Percentiles rank a stretch among this genome's conserved stretches.
These are phyloP conservation scores for Botrytis sinoallii DNA, from an alignment of 2,329 filamentous ascomycete species.

Conservation along the genomic window DNA sequence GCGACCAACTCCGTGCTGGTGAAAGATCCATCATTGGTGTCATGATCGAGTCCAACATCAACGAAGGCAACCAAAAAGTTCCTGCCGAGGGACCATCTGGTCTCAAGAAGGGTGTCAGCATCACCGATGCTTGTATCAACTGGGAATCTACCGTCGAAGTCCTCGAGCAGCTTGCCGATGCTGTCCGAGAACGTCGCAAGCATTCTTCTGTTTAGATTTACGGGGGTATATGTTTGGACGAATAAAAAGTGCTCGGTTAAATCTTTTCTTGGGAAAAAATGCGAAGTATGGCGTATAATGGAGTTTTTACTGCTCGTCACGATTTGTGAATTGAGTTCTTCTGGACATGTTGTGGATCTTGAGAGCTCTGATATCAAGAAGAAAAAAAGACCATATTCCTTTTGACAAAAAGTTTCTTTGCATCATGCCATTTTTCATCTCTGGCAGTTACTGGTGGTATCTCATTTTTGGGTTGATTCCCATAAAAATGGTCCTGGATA, in stretches of 20 bases:
- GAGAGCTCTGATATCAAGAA: not conserved
- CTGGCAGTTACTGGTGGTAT: not conserved
- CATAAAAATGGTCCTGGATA: not conserved
- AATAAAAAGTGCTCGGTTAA: not conserved
- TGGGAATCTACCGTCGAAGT: constrained; percentile 83
- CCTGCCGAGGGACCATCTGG: constrained; percentile 73
- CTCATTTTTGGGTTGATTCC: not conserved
- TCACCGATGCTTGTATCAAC: constrained; percentile 93
- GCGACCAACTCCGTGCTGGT: constrained; percentile 81
- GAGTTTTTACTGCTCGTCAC: constrained; percentile 7
- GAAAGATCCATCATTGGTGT: constrained; percentile 89
- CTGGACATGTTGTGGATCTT: constrained; percentile 6
- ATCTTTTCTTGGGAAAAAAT: not conserved
- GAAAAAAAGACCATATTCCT: not conserved
- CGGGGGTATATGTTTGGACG: not conserved
- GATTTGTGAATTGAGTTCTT: not conserved
- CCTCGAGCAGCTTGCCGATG: constrained; percentile 80
- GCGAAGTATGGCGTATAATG: constrained; percentile 6
- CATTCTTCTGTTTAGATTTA: constrained; percentile 3
- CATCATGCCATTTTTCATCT: not conserved
- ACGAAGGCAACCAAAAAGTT: constrained; percentile 87
- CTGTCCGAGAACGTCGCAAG: constrained; percentile 70
- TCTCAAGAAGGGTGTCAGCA: constrained; percentile 86
- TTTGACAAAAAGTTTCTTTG: not conserved
- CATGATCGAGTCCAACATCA: constrained; percentile 98